These are phyloP conservation scores for Lolium rigidum DNA, from an alignment of 176 grass and related monocot species.

Conservation along the genomic window DNA sequence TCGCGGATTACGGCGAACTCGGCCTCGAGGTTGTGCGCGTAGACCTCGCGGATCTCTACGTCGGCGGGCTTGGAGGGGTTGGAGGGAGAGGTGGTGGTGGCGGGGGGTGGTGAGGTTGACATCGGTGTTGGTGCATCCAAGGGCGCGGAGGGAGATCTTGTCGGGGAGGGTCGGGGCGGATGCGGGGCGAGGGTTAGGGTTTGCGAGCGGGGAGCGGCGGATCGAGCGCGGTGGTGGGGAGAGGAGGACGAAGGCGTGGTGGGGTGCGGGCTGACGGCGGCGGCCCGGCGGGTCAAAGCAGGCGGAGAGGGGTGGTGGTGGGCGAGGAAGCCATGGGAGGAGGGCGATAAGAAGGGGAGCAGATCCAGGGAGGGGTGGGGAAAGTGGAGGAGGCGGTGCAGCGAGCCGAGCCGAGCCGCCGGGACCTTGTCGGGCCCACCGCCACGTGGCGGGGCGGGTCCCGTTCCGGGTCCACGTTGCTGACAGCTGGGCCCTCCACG, in stretches of 20 bases:
- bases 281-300: conserved; percentile 41
- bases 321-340: conserved; percentile 21
- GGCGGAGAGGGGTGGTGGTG: neutral
- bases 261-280: too few relatives aligned
- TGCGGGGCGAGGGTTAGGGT: conserved; percentile 29
- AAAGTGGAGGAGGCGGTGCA: conserved; percentile 23
- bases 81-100: too few relatives aligned
- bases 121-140: conserved; percentile 58
- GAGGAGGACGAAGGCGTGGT: neutral
- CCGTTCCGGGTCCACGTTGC: neutral
- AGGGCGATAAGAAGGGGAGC: neutral
- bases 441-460: neutral
- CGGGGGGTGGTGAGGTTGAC: conserved; percentile 20
- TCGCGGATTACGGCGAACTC: conserved; percentile 72
- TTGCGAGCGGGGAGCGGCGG: conserved; percentile 8
- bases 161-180: neutral
- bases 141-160: conserved; percentile 19
- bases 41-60: conserved; percentile 85
- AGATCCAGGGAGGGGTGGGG: conserved; percentile 12
- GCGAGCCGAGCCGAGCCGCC: neutral
- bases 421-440: neutral
- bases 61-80: neutral
- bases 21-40: conserved; percentile 66
- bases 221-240: neutral
- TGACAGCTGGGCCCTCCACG: neutral